Base-by-base conservation (phyloP, 2,329 filamentous ascomycete species). In the Phyllosticta citribraziliensis region DNA sequence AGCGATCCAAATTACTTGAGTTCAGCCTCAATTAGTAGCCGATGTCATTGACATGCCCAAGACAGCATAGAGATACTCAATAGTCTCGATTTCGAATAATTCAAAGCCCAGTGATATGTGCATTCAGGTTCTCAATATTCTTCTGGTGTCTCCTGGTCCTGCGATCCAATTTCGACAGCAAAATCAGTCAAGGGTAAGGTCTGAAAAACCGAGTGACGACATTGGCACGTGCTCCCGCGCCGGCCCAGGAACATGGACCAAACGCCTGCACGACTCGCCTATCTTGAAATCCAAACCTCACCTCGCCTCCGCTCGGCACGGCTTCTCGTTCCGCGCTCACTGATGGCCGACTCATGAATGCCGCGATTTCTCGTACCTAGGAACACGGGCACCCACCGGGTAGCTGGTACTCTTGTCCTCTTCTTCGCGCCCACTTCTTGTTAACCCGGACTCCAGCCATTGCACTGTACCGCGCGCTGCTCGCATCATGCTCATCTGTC, bases 391-490 rank as follows among this genome's bases (percentile, higher is more conserved):
- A 73, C 74, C 62, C 81, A 84, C 72, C 77, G 81, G 63, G 70
- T 78, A 72, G 80, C 81, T 70, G 79, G 79, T 81, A 56, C 20
- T 30, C 12, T 5, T 5, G 5, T 30, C 20, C 52, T 19, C 61
- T 58, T 59, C 40, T 52, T 47, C 5, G 40, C 19, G 22, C 9
- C 47, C 17, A 50, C 25, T 5, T 12, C 56, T 25, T 20, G 35
- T 25, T 30, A n/a, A 47, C n/a, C 11, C 19, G 6, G 20, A 56
- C 6, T 19, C 11, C 60, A 87, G 86, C 84, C 69, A 80, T 89
- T 64, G 86, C 88, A 57, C 83, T 93, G 56, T 92, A 87, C 75
- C 82, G 86, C 64, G 84, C 87, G 40, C 82, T 93, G 60, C 75
- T 91, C 58, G 79, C 79, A 64, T 80, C 84, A 73, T 84, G 79